Evolutionary conservation across 257 asterid genomes (phyloP).

Genomic region (Solanum chilense): DNA sequence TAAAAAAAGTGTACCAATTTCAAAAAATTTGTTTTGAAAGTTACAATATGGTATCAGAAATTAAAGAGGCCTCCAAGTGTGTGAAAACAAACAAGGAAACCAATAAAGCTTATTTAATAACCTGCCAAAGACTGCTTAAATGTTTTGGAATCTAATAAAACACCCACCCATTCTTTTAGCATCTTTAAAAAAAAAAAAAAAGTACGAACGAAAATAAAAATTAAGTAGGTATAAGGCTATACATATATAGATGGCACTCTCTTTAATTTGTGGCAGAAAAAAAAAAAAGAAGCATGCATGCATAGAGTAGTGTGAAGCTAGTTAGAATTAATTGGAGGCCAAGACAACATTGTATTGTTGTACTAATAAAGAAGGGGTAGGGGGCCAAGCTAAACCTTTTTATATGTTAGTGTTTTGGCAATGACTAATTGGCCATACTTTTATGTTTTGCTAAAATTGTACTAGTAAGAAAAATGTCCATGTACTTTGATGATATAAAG

Average conservation of each 20-base stretch:
- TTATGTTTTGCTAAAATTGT: not conserved
- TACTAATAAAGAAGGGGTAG: not conserved
- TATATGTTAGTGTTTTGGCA: not conserved
- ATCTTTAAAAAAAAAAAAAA: not conserved
- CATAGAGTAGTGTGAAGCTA: not conserved
- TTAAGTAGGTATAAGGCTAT: not conserved
- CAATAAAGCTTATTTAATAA: not conserved
- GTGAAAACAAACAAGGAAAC: not conserved
- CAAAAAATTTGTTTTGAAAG: not conserved
- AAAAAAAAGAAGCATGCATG: not conserved
- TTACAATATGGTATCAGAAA: not conserved
- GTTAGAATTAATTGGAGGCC: not conserved
- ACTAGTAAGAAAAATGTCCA: not conserved
- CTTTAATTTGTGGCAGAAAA: not conserved
- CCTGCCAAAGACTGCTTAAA: not conserved
- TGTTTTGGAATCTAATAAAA: conserved; percentile 1
- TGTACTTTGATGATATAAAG: not conserved
- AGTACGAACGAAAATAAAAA: not conserved
- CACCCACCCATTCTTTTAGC: not conserved
- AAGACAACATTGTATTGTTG: not conserved
- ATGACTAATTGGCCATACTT: conserved; percentile 11
- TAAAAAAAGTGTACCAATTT: conserved; percentile 1
- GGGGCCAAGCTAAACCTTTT: not conserved
- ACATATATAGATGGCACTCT: not conserved
- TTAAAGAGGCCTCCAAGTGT: not conserved